Percentiles rank a stretch among this genome's conserved stretches.
These are phyloP conservation scores for Penicillium cataractarum DNA, from an alignment of 495 filamentous ascomycete genomes.

Conservation along the genomic window DNA sequence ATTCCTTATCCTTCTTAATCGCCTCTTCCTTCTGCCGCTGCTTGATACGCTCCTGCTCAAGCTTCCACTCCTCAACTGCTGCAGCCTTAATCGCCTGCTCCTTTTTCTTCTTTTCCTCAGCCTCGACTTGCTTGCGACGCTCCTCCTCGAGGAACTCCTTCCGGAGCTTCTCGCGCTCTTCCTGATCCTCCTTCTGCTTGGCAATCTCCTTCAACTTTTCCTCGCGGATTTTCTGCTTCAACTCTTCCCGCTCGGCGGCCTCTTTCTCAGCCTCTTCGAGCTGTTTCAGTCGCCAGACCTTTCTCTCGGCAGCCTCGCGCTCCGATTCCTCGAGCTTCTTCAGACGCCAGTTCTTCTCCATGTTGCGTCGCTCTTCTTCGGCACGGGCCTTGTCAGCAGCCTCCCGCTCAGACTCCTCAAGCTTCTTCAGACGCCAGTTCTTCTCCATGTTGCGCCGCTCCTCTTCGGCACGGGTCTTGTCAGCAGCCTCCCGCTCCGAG, in stretches of 20 bases:
- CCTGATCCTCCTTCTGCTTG: constrained; percentile 47
- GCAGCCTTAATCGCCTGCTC: constrained; percentile 55
- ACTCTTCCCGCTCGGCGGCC: constrained; percentile 36
- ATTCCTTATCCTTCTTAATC: constrained; percentile 52
- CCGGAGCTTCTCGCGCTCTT: constrained; percentile 43
- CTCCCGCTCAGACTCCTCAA: no score
- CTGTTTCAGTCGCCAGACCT: constrained; percentile 32
- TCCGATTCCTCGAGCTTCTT: constrained; percentile 37
- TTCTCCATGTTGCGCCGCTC: constrained; percentile 36
- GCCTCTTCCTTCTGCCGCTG: constrained; percentile 35
- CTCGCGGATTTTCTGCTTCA: constrained; percentile 26
- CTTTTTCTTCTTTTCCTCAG: constrained; percentile 46
- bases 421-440: constrained; percentile 32
- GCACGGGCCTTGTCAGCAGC: constrained; percentile 33
- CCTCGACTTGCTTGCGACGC: constrained; percentile 34
- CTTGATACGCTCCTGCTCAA: constrained; percentile 51
- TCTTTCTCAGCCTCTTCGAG: constrained; percentile 37
- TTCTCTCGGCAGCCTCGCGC: constrained; percentile 32
- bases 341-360: constrained; percentile 33
- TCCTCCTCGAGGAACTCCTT: constrained; percentile 43
- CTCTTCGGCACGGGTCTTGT: constrained; percentile 36
- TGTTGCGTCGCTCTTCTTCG: constrained; percentile 38
- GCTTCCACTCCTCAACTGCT: constrained; percentile 59
- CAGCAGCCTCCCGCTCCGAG: constrained; percentile 31
- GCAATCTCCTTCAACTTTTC: constrained; percentile 38